A percentile compares a stretch with the other conserved stretches of the same genome.
Evolutionary conservation across 805 yeast species (phyloP).

Genomic region (Candida silvatica): DNA sequence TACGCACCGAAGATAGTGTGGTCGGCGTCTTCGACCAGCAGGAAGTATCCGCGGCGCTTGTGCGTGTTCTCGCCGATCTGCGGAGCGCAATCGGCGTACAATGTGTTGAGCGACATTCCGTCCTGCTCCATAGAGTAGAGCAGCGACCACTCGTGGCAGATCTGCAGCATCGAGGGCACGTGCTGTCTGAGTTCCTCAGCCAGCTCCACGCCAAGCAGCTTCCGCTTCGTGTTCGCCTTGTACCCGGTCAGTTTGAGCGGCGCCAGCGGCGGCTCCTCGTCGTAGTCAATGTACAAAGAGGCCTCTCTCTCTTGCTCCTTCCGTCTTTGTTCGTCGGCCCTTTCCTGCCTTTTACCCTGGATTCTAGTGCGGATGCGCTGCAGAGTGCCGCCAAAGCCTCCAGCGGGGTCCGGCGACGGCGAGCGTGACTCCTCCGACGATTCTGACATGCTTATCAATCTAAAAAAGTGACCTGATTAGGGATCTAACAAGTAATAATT

Average conservation of each 20-base stretch:
- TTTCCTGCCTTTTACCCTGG: no score
- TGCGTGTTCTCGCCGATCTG: conserved; percentile 26
- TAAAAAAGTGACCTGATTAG: no score
- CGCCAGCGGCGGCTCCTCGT: conserved; percentile 38
- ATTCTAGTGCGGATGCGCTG: no score
- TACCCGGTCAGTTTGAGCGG: conserved; percentile 58
- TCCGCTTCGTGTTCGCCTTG: conserved; percentile 43
- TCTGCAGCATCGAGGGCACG: conserved; percentile 72
- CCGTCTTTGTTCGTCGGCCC: neutral
- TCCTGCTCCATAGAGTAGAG: conserved; percentile 84
- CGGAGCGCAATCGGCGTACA: conserved; percentile 53
- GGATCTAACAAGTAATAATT: no score
- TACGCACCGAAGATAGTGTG: conserved; percentile 72
- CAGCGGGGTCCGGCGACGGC: no score
- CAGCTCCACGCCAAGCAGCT: conserved; percentile 45
- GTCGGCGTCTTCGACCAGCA: conserved; percentile 59
- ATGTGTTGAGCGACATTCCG: conserved; percentile 78
- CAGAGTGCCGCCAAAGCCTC: no score
- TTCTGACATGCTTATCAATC: no score
- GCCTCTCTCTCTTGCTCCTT: neutral
- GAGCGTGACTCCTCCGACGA: no score
- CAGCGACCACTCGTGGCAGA: conserved; percentile 69
- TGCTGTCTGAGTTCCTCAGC: conserved; percentile 69
- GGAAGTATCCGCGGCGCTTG: conserved; percentile 53
- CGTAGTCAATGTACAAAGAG: conserved; percentile 4